A percentile compares a stretch with the other conserved stretches of the same genome.
These are phyloP conservation scores for Rhodocollybia butyracea DNA, from an alignment of 768 basidiomycete species.

Conservation along the genomic window DNA sequence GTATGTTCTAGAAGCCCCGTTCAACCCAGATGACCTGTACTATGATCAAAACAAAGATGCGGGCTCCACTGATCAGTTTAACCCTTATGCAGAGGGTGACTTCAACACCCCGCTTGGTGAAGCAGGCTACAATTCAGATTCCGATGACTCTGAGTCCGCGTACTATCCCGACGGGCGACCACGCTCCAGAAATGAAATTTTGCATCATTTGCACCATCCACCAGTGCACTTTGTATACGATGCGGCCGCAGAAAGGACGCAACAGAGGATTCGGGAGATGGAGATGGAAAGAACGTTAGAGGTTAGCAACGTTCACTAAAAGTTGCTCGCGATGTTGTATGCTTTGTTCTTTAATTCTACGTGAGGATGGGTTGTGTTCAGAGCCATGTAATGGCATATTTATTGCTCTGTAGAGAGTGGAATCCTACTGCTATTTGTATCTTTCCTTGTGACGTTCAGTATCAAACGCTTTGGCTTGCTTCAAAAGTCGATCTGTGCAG, in stretches of 20 bases:
- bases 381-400: no score
- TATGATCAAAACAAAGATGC: not conserved
- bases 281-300: conserved; percentile 1
- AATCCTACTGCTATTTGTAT: no score
- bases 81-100: conserved; percentile 30
- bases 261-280: conserved; percentile 43
- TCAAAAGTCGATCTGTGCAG: no score
- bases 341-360: no score
- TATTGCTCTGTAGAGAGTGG: no score
- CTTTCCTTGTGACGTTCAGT: no score
- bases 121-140: conserved; percentile 38
- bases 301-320: conserved; percentile 4
- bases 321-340: no score
- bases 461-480: no score
- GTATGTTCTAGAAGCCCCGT: conserved; percentile 38
- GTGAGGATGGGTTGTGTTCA: no score
- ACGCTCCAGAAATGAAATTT: not conserved
- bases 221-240: conserved; percentile 85
- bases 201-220: conserved; percentile 31
- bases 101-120: conserved; percentile 21
- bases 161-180: conserved; percentile 12
- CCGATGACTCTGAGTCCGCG: conserved; percentile 37
- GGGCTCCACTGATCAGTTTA: conserved; percentile 41
- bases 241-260: conserved; percentile 80
- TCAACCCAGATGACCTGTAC: conserved; percentile 49